Conservation (phyloP, 208 protist genomes). For the Acanthamoeba pearcei region DNA sequence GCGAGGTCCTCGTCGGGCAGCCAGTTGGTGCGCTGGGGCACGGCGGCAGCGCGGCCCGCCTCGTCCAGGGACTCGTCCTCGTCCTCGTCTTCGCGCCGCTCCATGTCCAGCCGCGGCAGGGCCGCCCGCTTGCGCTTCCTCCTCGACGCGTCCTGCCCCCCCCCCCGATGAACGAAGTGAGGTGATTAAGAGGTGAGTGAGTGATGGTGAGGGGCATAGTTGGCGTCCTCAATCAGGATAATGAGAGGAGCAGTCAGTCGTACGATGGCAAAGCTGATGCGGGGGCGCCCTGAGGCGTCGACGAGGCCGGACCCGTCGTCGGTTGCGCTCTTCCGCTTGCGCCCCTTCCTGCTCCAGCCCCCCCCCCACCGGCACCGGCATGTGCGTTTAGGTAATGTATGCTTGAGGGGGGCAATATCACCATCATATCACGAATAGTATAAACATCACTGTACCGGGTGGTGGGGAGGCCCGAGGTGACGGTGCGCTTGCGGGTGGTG, state of each 20-base stretch:
- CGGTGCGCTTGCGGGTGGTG: background rate
- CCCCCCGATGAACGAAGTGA: background rate
- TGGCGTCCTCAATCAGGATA: too few species aligned
- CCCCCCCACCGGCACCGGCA: too few species aligned
- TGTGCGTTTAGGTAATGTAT: too few species aligned
- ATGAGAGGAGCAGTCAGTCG: background rate
- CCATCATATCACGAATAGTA: too few species aligned
- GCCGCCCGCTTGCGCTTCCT: background rate
- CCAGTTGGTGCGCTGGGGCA: background rate
- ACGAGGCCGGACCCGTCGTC: background rate
- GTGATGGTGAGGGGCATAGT: too few species aligned
- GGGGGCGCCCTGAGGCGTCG: background rate
- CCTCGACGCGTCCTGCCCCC: background rate
- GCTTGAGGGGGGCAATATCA: too few species aligned
- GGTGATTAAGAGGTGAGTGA: background rate
- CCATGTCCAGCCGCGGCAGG: background rate
- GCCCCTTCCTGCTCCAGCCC: background rate
- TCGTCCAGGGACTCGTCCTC: background rate
- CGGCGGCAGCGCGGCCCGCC: background rate
- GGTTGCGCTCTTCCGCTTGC: background rate
- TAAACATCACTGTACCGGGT: too few species aligned
- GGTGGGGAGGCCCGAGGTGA: background rate
- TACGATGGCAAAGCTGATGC: constrained; percentile 12
- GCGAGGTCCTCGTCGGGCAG: constrained; percentile 1
- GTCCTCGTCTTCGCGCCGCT: background rate